These are phyloP conservation scores for Volutella citrinella DNA, from an alignment of 2,329 filamentous ascomycete species.

Conservation along the genomic window DNA sequence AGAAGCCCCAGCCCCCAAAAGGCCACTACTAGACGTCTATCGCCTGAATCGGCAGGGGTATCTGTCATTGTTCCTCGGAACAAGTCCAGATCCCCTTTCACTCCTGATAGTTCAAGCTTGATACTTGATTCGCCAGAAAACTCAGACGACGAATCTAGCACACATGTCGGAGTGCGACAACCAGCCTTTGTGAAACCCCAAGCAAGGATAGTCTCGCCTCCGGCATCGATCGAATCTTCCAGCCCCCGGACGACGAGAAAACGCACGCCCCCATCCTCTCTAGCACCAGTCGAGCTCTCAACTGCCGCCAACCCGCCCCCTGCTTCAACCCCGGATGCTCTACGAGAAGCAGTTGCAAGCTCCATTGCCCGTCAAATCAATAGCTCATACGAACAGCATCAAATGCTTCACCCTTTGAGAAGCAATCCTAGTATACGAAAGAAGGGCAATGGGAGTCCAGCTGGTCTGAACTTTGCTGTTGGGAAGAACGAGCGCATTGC, in stretches of 20 bases:
- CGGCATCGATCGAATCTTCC: conserved; percentile 30
- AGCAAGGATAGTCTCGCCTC: conserved; percentile 45
- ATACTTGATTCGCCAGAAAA: conserved; percentile 40
- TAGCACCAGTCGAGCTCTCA: conserved; percentile 23
- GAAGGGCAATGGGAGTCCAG: conserved; percentile 15
- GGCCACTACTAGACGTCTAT: not conserved
- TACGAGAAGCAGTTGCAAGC: conserved; percentile 58
- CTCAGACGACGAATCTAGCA: conserved; percentile 24
- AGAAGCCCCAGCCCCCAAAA: no score
- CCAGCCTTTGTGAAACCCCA: conserved; percentile 48
- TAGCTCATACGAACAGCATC: conserved; percentile 59
- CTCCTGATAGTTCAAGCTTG: conserved; percentile 19
- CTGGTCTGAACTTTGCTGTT: conserved; percentile 16
- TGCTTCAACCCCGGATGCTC: conserved; percentile 24
- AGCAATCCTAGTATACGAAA: conserved; percentile 26
- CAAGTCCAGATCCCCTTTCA: conserved; percentile 19
- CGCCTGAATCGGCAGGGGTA: not conserved
- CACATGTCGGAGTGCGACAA: no score
- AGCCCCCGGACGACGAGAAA: conserved; percentile 10
- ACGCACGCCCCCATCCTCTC: conserved; percentile 14
- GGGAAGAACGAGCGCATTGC: conserved; percentile 28
- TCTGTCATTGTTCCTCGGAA: conserved; percentile 3
- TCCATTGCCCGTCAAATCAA: conserved; percentile 69
- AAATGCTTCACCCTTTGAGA: conserved; percentile 55
- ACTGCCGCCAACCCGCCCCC: conserved; percentile 8